phyloP scores from a whole-genome alignment of 1,139 yeast species.

The Yamadazyma blattariae region DNA sequence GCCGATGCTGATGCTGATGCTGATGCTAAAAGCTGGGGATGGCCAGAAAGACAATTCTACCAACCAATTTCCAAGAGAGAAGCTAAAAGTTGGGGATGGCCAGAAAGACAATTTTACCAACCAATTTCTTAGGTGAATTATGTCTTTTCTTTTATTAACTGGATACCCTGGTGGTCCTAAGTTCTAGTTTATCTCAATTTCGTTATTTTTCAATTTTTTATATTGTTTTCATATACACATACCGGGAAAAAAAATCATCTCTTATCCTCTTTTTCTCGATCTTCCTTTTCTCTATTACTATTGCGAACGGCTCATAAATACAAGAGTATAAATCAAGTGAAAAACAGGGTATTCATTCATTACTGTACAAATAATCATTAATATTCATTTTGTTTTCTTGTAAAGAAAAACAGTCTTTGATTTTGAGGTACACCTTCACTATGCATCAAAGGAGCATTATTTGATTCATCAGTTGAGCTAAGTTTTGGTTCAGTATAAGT shows the following conservation, averaged over 20 bases:
- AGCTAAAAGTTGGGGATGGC: conserved; percentile 8
- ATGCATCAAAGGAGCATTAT: conserved; percentile 5
- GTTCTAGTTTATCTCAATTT: background rate
- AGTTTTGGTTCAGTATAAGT: conserved; percentile 12
- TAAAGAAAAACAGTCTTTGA: conserved; percentile 7
- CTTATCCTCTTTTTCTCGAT: background rate
- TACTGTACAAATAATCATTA: no score
- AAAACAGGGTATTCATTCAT: no score
- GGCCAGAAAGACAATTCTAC: conserved; percentile 9
- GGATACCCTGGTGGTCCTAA: background rate
- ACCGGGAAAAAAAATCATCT: background rate
- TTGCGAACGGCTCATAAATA: no score
- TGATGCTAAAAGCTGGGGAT: conserved; percentile 4
- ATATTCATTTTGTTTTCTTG: conserved; percentile 5
- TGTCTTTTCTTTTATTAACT: background rate
- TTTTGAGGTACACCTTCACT: conserved; percentile 5
- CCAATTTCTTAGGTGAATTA: conserved; percentile 8
- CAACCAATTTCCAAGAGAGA: conserved; percentile 12
- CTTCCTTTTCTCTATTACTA: background rate
- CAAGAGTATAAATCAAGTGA: no score
- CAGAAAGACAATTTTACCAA: conserved; percentile 9
- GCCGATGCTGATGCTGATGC: conserved; percentile 6
- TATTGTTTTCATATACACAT: conserved; percentile 1
- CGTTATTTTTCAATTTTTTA: conserved; percentile 1
- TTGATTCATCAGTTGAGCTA: conserved; percentile 10